Evolutionary conservation across 2,329 filamentous ascomycete species (phyloP).

Genomic region (Nigrospora oryzae): DNA sequence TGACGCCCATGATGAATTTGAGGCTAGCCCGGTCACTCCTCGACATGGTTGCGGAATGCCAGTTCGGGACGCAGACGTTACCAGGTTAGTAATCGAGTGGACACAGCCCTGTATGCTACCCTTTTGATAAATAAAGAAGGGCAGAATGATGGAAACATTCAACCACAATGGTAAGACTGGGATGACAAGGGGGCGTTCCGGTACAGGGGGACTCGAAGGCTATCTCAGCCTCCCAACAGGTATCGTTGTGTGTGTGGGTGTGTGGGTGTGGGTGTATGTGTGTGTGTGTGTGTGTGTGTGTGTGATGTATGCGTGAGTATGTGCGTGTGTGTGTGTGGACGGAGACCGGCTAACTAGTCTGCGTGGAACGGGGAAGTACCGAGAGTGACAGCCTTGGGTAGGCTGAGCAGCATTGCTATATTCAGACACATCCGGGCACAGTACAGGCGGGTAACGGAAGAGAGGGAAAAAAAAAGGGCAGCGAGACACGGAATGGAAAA

Average conservation of each 20-base stretch:
- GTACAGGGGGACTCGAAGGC: constrained; percentile 19
- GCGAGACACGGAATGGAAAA: constrained; percentile 10
- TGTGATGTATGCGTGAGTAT: no score
- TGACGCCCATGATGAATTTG: constrained; percentile 48
- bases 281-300: no score
- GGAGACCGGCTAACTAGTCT: constrained; percentile 10
- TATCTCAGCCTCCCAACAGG: constrained; percentile 28
- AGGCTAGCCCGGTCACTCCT: constrained; percentile 31
- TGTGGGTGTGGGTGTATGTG: no score
- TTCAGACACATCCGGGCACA: constrained; percentile 24
- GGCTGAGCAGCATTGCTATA: constrained; percentile 31
- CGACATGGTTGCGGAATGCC: constrained; percentile 29
- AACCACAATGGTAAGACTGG: constrained; percentile 15
- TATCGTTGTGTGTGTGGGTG: background rate
- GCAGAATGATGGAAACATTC: constrained; percentile 16
- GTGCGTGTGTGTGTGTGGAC: no score
- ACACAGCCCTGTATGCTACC: constrained; percentile 16
- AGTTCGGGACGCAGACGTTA: constrained; percentile 26
- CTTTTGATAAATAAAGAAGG: constrained; percentile 20
- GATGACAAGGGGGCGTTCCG: constrained; percentile 17
- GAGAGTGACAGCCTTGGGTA: constrained; percentile 21
- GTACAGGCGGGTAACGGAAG: constrained; percentile 14
- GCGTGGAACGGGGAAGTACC: constrained; percentile 27
- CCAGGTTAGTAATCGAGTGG: constrained; percentile 19
- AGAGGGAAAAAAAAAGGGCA: constrained; percentile 11